A percentile compares a stretch with the other conserved stretches of the same genome.
Conservation (phyloP, 2,329 filamentous ascomycete species). For the Colletotrichum tanaceti region DNA sequence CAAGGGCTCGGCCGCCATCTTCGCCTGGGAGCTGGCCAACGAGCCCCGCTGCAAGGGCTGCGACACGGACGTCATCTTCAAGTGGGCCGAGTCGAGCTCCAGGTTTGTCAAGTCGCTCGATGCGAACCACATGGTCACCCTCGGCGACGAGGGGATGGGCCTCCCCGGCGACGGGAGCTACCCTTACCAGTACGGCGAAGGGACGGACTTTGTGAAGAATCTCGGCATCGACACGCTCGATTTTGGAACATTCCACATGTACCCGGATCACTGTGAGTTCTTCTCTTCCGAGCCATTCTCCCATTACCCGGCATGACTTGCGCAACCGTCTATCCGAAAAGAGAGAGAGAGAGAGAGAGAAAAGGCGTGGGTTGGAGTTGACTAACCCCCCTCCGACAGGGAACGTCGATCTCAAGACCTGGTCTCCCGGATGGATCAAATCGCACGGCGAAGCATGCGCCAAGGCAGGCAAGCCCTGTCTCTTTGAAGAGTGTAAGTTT, state of each 20-base stretch:
- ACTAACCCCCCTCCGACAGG: neutral
- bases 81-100: conserved; percentile 68
- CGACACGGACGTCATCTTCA: conserved; percentile 63
- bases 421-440: conserved; percentile 20
- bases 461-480: conserved; percentile 24
- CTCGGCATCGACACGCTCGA: conserved; percentile 62
- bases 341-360: no score
- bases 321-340: no score
- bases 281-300: no score
- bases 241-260: conserved; percentile 44
- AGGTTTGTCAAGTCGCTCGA: conserved; percentile 73
- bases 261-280: conserved; percentile 18
- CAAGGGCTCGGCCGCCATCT: no score
- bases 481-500: conserved; percentile 31
- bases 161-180: conserved; percentile 59
- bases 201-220: conserved; percentile 61
- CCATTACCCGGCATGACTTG: no score
- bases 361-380: neutral
- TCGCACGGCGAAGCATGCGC: conserved; percentile 20
- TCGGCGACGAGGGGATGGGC: conserved; percentile 66
- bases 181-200: conserved; percentile 59
- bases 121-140: conserved; percentile 68
- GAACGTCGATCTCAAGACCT: conserved; percentile 6
- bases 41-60: no score
- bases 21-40: no score